A percentile compares a stretch with the other conserved stretches of the same genome.
Evolutionary conservation across 164 flowering plant species (phyloP).

Genomic region (Vitis cinerea): DNA sequence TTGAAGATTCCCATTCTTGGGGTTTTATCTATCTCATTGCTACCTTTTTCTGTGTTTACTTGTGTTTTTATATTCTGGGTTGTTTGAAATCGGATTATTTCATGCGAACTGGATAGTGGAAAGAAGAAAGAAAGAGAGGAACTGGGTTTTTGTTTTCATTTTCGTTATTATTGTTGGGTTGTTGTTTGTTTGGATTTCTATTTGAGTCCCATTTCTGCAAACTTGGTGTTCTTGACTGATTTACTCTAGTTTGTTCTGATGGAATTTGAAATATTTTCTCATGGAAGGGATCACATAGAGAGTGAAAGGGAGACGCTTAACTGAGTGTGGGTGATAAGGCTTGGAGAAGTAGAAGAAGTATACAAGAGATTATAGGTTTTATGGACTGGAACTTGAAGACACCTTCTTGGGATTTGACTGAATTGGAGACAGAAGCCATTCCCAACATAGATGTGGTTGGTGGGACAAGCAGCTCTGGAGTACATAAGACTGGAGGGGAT

Average conservation of each 20-base stretch:
- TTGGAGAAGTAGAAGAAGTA: constrained; percentile 5
- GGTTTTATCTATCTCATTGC: neutral
- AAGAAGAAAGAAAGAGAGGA: neutral
- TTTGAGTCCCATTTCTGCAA: neutral
- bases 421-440: constrained; percentile 31
- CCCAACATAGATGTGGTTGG: constrained; percentile 22
- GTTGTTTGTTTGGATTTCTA: neutral
- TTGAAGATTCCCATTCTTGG: constrained; percentile 17
- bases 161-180: neutral
- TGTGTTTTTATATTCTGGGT: neutral
- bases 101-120: too few relatives aligned
- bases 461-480: constrained; percentile 31
- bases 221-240: constrained; percentile 14
- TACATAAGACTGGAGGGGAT: constrained; percentile 17
- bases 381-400: constrained; percentile 69
- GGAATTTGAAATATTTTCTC: neutral
- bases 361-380: constrained; percentile 7
- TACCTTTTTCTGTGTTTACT: neutral
- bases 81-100: neutral
- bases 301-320: constrained; percentile 9
- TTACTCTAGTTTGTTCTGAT: constrained; percentile 9
- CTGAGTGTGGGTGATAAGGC: neutral
- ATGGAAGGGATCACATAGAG: too few relatives aligned
- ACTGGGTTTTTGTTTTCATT: constrained; percentile 4
- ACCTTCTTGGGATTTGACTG: constrained; percentile 50